A percentile compares a stretch with the other conserved stretches of the same genome.
Conservation (phyloP, 2,329 filamentous ascomycete genomes). For the Tothia fuscella region DNA sequence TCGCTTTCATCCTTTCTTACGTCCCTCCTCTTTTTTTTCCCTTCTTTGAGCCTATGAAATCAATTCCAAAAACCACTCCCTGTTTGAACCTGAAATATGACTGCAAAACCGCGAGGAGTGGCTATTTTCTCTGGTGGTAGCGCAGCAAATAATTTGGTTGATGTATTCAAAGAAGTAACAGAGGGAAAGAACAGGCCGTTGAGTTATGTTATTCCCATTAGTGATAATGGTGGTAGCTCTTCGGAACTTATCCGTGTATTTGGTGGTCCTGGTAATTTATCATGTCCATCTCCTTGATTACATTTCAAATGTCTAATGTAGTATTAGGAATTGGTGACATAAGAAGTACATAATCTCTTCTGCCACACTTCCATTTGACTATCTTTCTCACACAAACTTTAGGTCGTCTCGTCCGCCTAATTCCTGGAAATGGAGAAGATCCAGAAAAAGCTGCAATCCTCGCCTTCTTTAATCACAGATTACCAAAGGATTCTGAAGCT, state of each 20-base stretch:
- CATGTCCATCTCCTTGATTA: too few relatives aligned
- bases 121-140: slow-evolving; percentile 87
- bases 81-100: too few relatives aligned
- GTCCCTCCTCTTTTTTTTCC: too few relatives aligned
- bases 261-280: slow-evolving; percentile 83
- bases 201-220: slow-evolving; percentile 87
- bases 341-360: slow-evolving; percentile 44
- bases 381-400: slow-evolving; percentile 6
- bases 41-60: too few relatives aligned
- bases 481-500: slow-evolving; percentile 47
- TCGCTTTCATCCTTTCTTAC: too few relatives aligned
- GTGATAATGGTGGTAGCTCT: slow-evolving; percentile 88
- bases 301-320: not conserved
- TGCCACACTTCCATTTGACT: not conserved
- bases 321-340: slow-evolving; percentile 55
- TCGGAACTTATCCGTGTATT: slow-evolving; percentile 91
- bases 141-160: slow-evolving; percentile 87
- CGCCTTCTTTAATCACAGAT: slow-evolving; percentile 74
- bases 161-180: slow-evolving; percentile 59
- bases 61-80: too few relatives aligned
- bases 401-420: slow-evolving; percentile 83
- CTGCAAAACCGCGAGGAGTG: slow-evolving; percentile 39
- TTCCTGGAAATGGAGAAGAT: slow-evolving; percentile 50
- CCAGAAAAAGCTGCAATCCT: slow-evolving; percentile 66
- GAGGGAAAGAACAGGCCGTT: slow-evolving; percentile 54